These are phyloP conservation scores for Malassezia brasiliensis DNA, from an alignment of 1,284 basidiomycete species.

Conservation along the genomic window DNA sequence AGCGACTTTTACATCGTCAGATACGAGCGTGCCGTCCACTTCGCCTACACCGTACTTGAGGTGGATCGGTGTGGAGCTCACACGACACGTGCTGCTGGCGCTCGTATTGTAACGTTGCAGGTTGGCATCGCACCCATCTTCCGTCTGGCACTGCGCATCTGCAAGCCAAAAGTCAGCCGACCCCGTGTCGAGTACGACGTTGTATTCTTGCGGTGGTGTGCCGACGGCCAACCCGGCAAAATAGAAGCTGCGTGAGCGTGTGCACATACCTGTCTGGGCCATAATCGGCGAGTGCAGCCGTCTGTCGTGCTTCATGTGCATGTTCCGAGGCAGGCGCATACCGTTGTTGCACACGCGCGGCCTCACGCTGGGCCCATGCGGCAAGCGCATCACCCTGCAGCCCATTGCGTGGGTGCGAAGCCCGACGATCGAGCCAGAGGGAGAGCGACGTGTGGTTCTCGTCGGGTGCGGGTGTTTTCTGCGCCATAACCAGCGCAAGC, in stretches of 20 bases:
- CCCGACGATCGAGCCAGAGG: background rate
- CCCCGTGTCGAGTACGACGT: slow-evolving; percentile 58
- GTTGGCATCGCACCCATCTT: slow-evolving; percentile 43
- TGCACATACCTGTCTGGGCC: slow-evolving; percentile 15
- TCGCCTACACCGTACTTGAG: slow-evolving; percentile 73
- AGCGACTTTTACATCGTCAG: slow-evolving; percentile 53
- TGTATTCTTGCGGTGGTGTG: slow-evolving; percentile 51
- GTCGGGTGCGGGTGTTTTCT: too few species aligned
- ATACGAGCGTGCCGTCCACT: slow-evolving; percentile 61
- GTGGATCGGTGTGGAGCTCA: slow-evolving; percentile 52
- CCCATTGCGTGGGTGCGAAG: slow-evolving; percentile 8
- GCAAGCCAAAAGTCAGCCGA: slow-evolving; percentile 70
- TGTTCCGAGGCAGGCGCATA: background rate
- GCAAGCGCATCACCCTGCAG: background rate
- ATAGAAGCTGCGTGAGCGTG: slow-evolving; percentile 49
- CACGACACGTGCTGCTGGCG: slow-evolving; percentile 28
- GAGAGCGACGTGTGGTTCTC: background rate
- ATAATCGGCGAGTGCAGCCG: slow-evolving; percentile 6
- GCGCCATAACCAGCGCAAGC: too few species aligned
- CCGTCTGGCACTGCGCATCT: slow-evolving; percentile 46
- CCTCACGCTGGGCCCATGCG: background rate
- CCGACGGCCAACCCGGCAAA: slow-evolving; percentile 32
- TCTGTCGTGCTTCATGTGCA: slow-evolving; percentile 3
- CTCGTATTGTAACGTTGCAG: slow-evolving; percentile 28
- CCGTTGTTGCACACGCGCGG: background rate